These are phyloP conservation scores for Lentinula novae-zelandiae DNA, from an alignment of 1,284 basidiomycete genomes.

Conservation along the genomic window DNA sequence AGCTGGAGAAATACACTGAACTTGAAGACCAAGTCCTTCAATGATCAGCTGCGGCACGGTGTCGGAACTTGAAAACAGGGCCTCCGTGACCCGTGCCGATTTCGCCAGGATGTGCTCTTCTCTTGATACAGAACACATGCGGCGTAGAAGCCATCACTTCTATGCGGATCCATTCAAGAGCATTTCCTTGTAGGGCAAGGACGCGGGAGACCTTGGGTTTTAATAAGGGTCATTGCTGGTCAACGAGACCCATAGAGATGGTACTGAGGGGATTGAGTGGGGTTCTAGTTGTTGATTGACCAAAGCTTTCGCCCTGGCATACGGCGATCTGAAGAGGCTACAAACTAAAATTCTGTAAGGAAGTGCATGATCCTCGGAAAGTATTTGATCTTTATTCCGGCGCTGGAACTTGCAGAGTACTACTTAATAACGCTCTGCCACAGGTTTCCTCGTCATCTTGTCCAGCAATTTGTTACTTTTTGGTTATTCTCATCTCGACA, in stretches of 20 bases:
- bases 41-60: background rate
- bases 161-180: conserved; percentile 10
- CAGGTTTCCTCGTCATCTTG: background rate
- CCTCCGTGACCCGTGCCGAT: background rate
- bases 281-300: background rate
- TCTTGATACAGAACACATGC: conserved; percentile 5
- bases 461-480: background rate
- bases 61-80: background rate
- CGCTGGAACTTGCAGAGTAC: background rate
- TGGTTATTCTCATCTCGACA: background rate
- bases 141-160: conserved; percentile 10
- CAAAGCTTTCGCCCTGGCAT: background rate
- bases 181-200: conserved; percentile 2
- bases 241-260: conserved; percentile 3
- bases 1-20: no score
- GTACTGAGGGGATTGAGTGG: conserved; percentile 7
- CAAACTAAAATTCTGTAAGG: background rate
- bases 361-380: conserved; percentile 2
- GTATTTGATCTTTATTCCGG: background rate
- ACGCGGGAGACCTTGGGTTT: background rate
- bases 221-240: background rate
- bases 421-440: background rate
- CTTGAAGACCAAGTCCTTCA: no score
- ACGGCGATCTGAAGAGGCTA: conserved; percentile 6
- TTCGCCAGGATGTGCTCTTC: background rate